Conservation (phyloP, 106 monocot genomes). For the Dioscorea zingiberensis region DNA sequence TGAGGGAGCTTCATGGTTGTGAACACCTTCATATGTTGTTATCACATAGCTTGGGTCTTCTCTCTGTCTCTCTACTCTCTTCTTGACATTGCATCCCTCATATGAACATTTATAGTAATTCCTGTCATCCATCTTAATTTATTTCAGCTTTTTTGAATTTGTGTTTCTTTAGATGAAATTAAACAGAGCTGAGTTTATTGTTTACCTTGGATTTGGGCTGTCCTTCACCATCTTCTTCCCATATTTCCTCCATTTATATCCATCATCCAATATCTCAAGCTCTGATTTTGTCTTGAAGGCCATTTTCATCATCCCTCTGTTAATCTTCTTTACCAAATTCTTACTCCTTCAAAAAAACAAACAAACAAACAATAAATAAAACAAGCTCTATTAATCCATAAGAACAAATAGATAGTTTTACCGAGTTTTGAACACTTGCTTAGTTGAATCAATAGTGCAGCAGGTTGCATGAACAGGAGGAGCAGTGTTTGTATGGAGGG, state of each 20-base stretch:
- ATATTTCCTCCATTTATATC: conserved; percentile 40
- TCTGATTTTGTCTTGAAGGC: conserved; percentile 23
- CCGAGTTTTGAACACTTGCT: neutral
- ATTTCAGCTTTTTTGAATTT: neutral
- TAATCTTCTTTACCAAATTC: neutral
- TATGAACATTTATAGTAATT: conserved; percentile 39
- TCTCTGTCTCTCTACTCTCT: conserved; percentile 30
- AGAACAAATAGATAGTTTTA: neutral
- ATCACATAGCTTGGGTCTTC: conserved; percentile 35
- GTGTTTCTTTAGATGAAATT: neutral
- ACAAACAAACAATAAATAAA: neutral
- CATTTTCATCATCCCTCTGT: neutral
- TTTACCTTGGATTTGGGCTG: conserved; percentile 41
- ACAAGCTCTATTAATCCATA: neutral
- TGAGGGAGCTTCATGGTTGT: conserved; percentile 20
- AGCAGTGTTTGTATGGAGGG: neutral
- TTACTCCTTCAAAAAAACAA: neutral
- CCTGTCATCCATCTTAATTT: conserved; percentile 12
- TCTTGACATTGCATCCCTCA: conserved; percentile 39
- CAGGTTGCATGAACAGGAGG: neutral
- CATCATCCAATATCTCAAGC: conserved; percentile 31
- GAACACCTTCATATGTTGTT: conserved; percentile 41
- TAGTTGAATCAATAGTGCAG: neutral
- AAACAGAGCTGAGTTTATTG: neutral
- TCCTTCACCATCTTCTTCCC: conserved; percentile 35